A percentile compares a stretch with the other conserved stretches of the same genome.
These are phyloP conservation scores for Linaria vulgaris DNA, from an alignment of 257 asterid genomes.

Conservation along the genomic window DNA sequence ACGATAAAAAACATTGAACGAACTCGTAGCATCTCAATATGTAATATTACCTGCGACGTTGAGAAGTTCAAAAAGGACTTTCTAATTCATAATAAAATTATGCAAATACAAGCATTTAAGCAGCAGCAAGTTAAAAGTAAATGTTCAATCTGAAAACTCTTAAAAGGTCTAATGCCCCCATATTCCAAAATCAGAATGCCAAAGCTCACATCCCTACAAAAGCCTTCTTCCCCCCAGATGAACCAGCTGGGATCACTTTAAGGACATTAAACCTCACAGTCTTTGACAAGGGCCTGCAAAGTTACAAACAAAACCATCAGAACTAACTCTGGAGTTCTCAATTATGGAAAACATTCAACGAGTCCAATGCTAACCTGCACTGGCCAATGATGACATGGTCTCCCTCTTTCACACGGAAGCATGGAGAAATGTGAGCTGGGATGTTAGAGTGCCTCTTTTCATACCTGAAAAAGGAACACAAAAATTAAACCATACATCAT, in stretches of 20 bases:
- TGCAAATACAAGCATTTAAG: too few species aligned
- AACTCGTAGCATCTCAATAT: too few species aligned
- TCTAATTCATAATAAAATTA: too few species aligned
- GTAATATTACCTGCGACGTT: too few species aligned
- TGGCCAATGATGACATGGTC: slow-evolving; percentile 40
- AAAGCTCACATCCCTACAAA: slow-evolving; percentile 21
- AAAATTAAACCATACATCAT: neutral
- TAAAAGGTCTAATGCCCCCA: too few species aligned
- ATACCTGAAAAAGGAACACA: slow-evolving; percentile 26
- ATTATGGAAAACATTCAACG: neutral
- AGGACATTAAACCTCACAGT: slow-evolving; percentile 40
- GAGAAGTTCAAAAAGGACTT: too few species aligned
- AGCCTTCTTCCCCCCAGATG: slow-evolving; percentile 37
- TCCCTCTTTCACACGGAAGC: slow-evolving; percentile 42
- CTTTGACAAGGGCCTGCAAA: slow-evolving; percentile 37
- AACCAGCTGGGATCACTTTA: slow-evolving; percentile 38
- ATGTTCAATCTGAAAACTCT: too few species aligned
- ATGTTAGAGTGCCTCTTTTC: slow-evolving; percentile 47
- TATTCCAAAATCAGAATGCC: neutral
- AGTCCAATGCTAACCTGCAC: slow-evolving; percentile 32
- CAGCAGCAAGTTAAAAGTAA: too few species aligned
- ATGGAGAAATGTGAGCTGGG: slow-evolving; percentile 37
- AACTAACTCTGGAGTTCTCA: neutral
- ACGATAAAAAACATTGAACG: too few species aligned
- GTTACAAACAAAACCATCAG: neutral